Evolutionary conservation across 1,284 basidiomycete species (phyloP), one percentile per base, ranked within the genome.

Genomic region (Sphagnurus paluster): DNA sequence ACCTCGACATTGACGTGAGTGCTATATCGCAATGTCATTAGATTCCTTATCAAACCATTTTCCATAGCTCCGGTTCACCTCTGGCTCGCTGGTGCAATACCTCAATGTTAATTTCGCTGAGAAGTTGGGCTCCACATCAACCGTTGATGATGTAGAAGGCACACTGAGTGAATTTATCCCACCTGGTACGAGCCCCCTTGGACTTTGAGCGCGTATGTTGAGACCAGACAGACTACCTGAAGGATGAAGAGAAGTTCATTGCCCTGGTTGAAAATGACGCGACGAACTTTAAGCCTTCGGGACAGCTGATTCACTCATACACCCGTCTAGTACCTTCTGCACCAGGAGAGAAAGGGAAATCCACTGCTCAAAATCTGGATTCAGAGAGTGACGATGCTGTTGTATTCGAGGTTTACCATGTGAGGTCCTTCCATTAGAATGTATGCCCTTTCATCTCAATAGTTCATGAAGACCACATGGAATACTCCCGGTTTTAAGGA

Each of bases 401-500:
- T 19, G 82, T 82, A 36, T 94, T 77, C 60, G 93, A 95, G 66
- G 87, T 87, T 29, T 95, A 90, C 65, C 89, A 92, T 74, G 93
- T 92, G 60, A 64, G 87, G 67, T 14, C n/a, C 42, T 49, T 39
- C 24, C n/a, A n/a, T 44, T 20, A 17, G 14, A 48, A 29, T 45
- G 23, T 14, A 24, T 28, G 19, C 17, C 43, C 2, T 24, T 29
- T 30, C 24, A 33, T 29, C 7, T 47, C 9, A 38, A 14, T 24
- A 10, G 30, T 11, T 28, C 17, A 47, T 50, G 38, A 60, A 93
- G 90, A 65, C 83, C 19, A 94, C 84, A 5, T 96, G 92, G 83
- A 70, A 83, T 49, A 93, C 93, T 1, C 83, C 90, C 4, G 94
- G 93, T 3, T 99, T 98, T 70, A 79, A 77, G 58, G 93, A 96